Conservation (phyloP, 768 basidiomycete genomes). For the Trametes cingulata region DNA sequence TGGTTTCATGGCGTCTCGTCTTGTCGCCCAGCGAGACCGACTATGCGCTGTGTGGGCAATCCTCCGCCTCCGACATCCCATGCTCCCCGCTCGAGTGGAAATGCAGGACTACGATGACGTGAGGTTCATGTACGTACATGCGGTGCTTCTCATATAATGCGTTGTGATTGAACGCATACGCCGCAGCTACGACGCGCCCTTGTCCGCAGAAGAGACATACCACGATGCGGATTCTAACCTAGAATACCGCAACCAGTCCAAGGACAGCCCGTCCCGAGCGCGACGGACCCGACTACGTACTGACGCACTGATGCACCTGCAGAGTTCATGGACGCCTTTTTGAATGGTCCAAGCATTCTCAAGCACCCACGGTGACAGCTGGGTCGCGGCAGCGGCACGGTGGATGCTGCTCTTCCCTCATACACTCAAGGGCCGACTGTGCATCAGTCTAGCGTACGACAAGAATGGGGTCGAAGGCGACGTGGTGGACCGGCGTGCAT, state of each 20-base stretch:
- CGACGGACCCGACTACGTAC: background rate
- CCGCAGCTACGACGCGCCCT: slow-evolving; percentile 51
- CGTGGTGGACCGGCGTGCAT: no score
- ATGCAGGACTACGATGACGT: slow-evolving; percentile 67
- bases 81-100: slow-evolving; percentile 61
- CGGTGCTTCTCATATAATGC: background rate
- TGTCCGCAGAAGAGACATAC: slow-evolving; percentile 47
- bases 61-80: slow-evolving; percentile 66
- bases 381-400: no score
- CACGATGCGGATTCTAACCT: slow-evolving; percentile 48
- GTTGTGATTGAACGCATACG: background rate
- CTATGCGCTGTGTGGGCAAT: slow-evolving; percentile 72
- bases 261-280: slow-evolving; percentile 48
- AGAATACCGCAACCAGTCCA: slow-evolving; percentile 50
- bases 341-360: slow-evolving; percentile 81
- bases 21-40: slow-evolving; percentile 46
- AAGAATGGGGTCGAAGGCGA: no score
- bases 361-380: no score
- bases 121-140: slow-evolving; percentile 57
- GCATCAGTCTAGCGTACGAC: no score
- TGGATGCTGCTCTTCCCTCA: no score
- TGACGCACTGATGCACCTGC: background rate
- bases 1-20: slow-evolving; percentile 53
- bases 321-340: slow-evolving; percentile 67
- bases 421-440: no score